A percentile compares a stretch with the other conserved stretches of the same genome.
These are phyloP conservation scores for Solanum verrucosum DNA, from an alignment of 257 asterid genomes.

Conservation along the genomic window DNA sequence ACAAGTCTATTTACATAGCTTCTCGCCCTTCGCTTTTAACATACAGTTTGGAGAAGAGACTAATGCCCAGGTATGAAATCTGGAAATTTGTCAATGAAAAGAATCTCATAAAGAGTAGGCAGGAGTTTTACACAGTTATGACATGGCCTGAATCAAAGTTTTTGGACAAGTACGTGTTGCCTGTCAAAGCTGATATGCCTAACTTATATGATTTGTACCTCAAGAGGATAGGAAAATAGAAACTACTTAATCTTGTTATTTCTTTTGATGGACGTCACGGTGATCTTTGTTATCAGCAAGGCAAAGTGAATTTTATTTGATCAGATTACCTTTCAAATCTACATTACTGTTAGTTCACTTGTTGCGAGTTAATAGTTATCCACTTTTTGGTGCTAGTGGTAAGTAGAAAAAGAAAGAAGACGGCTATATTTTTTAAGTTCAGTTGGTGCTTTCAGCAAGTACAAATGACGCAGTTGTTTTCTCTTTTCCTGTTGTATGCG, in stretches of 20 bases:
- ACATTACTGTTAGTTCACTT: neutral
- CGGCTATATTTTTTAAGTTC: neutral
- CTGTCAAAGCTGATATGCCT: neutral
- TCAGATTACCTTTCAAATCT: neutral
- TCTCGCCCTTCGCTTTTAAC: neutral
- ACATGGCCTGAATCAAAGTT: neutral
- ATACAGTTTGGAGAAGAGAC: slow-evolving; percentile 8
- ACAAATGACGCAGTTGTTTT: neutral
- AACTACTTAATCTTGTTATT: neutral
- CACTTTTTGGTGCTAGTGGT: neutral
- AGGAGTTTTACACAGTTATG: neutral
- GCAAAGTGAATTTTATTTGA: neutral
- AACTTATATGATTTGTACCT: neutral
- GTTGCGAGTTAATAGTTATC: neutral
- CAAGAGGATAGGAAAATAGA: neutral
- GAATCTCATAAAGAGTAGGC: slow-evolving; percentile 3
- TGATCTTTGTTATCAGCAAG: neutral
- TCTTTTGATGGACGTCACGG: neutral
- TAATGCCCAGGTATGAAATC: slow-evolving; percentile 6
- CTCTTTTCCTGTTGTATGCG: neutral
- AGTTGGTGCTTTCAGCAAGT: neutral
- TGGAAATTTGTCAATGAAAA: slow-evolving; percentile 4
- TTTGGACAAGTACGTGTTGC: neutral
- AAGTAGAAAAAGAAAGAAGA: neutral
- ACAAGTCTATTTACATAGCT: neutral